phyloP scores from a whole-genome alignment of 176 grass and related monocot species.

The Cenchrus fungigraminus region DNA sequence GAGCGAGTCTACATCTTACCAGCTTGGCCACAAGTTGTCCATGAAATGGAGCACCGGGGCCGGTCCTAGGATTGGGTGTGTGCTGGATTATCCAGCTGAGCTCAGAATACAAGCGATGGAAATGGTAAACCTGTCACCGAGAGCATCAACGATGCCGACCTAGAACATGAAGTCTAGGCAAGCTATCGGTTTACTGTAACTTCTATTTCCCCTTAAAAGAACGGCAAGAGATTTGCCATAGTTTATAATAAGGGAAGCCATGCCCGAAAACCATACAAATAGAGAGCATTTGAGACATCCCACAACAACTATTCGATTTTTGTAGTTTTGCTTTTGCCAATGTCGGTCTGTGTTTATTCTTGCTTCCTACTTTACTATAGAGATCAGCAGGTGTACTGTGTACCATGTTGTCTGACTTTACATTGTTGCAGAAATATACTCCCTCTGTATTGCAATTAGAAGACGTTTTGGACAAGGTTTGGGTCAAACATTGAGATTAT shows the following conservation, averaged over 20 bases:
- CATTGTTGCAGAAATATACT: not conserved
- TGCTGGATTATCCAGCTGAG: constrained; percentile 79
- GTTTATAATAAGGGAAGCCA: too few relatives aligned
- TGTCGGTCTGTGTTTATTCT: not conserved
- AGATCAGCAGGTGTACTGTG: not conserved
- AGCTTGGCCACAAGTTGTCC: constrained; percentile 80
- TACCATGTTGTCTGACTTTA: not conserved
- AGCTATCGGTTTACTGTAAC: not conserved
- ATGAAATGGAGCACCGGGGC: constrained; percentile 84
- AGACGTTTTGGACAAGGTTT: too few relatives aligned
- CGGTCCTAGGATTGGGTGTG: constrained; percentile 94
- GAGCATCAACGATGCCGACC: constrained; percentile 19
- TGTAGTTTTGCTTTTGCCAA: not conserved
- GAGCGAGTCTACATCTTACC: constrained; percentile 69
- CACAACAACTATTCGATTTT: not conserved
- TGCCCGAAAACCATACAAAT: too few relatives aligned
- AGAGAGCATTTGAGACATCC: too few relatives aligned
- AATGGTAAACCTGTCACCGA: constrained; percentile 71
- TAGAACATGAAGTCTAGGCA: not conserved
- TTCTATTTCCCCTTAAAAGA: not conserved
- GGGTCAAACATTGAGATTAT: too few relatives aligned
- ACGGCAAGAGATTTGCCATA: too few relatives aligned
- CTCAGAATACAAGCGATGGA: constrained; percentile 79
- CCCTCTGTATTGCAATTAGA: too few relatives aligned
- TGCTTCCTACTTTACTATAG: not conserved